Base-by-base conservation (phyloP, 164 flowering plant species). In the Tinospora cordifolia region DNA sequence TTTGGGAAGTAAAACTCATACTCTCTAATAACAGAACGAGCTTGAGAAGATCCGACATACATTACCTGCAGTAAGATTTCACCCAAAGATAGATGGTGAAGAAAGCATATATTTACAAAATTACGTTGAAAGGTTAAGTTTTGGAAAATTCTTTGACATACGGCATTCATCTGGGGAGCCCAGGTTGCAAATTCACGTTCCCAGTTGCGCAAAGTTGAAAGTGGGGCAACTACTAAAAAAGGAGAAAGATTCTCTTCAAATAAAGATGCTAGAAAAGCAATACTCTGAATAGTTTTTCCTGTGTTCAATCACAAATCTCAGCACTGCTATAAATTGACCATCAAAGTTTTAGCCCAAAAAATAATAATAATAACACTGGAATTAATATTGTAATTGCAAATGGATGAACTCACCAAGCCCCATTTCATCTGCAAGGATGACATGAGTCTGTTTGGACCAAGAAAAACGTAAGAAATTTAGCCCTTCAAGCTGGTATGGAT, bases 151-250 rank as follows among this genome's bases (percentile, higher is more conserved):
- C 59, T 73, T 44, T 38, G 72, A 85, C 97, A 78, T 92, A 94
- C 99, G 72, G 92, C 96, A 83, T 95, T 95, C 96, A 92, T 79
- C 46, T 95, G 99, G 62, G 99, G 99, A 14, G 99, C 99, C 99
- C 99, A 95, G 25, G 88, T 87, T 54, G 99, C 94, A 80, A 95
- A 95, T 82, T 95, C 99, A 66, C 99, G 93, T 70, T 95, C 99
- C 98, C 99, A 95, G 75, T 95, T 95, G 67, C 98, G 86, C 74
- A 95, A 70, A 47, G 99, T 95, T 66, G 99, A 95, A 66, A 95
- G 91, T 54, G 99, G 99, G 27, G 99, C 99, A 26, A 95, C 86
- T 40, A 95, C 99, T 78, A 95, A 79, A 84, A 87, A 87, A 39
- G 99, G 98, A 73, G 44, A 72, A 21, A 85, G 5, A n/a, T 76